These are phyloP conservation scores for Aristolochia fimbriata DNA, from an alignment of 164 flowering plant species.

Conservation along the genomic window DNA sequence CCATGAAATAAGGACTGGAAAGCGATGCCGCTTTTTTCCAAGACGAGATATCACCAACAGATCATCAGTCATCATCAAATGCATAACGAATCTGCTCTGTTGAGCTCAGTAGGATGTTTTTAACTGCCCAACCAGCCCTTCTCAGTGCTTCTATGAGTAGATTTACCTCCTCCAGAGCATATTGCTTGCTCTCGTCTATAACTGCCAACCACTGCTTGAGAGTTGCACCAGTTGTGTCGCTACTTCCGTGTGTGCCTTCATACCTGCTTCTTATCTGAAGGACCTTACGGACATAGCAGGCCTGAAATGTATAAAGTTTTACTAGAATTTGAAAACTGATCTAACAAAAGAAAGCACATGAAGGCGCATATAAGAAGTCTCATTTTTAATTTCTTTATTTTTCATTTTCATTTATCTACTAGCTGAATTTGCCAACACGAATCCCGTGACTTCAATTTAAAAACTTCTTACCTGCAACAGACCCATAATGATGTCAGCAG, in stretches of 20 bases:
- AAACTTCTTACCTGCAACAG: slow-evolving; percentile 53
- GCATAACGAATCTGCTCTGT: slow-evolving; percentile 10
- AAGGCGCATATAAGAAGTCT: no score
- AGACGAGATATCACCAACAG: no score
- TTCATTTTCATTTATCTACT: background rate
- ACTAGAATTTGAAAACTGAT: background rate
- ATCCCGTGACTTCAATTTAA: no score
- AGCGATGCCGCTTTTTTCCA: no score
- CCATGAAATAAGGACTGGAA: no score
- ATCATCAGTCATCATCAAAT: slow-evolving; percentile 6
- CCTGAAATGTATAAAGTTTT: slow-evolving; percentile 7
- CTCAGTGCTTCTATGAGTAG: slow-evolving; percentile 9
- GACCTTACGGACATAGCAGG: slow-evolving; percentile 6
- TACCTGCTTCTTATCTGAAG: background rate
- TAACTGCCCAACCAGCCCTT: slow-evolving; percentile 11
- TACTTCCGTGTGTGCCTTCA: background rate
- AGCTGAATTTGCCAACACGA: background rate
- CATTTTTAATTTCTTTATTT: background rate
- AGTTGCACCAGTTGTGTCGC: background rate
- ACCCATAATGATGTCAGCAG: slow-evolving; percentile 50
- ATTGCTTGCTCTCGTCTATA: slow-evolving; percentile 7
- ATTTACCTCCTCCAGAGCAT: background rate
- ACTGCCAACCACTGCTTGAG: slow-evolving; percentile 8
- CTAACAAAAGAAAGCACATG: background rate
- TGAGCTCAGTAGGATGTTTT: slow-evolving; percentile 9